Base-by-base conservation (phyloP, 345 rosid species). In the Rhizophora apiculata region DNA sequence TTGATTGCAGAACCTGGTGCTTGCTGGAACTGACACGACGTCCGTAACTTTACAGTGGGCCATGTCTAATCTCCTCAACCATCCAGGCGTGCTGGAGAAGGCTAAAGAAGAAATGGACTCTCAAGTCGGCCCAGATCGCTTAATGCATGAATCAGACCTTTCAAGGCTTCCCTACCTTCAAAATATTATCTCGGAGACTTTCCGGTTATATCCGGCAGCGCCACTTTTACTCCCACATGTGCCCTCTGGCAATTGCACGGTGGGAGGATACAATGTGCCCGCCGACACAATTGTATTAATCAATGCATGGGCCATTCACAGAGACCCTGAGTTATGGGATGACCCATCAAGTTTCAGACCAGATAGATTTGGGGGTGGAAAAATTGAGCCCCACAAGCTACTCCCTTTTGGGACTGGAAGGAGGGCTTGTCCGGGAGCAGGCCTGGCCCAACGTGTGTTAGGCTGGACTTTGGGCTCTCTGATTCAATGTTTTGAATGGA, bases 321-420 rank as follows among this genome's bases (percentile, higher is more conserved):
- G 68, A 22, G 73, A 74, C 27, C 73, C 78, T 26, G 1, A 37
- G n/a, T 20, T 74, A 1, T 72, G 76, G 76, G 70, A 72, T 5
- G 76, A 72, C 20, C 65, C 71, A 3, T 5, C 37, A 19, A 60
- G 39, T 48, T 72, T 72, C 32, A 59, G 26, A n/a, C 70, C 70
- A 0, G 76, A 72, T 52, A 65, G 76, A 21, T 72, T 65, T 60
- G 71, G 66, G 27, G 24, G 20, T 4, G 70, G 60, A 20, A 21
- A 24, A 36, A 20, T 18, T 13, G 71, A 72, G n/a, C 11, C 48
- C 0, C 21, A 29, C 20, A 65, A 51, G 19, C 29, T 48, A 18
- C 0, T 76, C 32, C 67, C 83, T 9, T 79, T 80, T 32, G 83
- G 83, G 27, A 3, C 73, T 72, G 83, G 83, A 6, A 68, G 82